Evolutionary conservation across 106 monocot genomes (phyloP), one percentile per base, ranked within the genome.

Genomic region (Hemerocallis citrina): DNA sequence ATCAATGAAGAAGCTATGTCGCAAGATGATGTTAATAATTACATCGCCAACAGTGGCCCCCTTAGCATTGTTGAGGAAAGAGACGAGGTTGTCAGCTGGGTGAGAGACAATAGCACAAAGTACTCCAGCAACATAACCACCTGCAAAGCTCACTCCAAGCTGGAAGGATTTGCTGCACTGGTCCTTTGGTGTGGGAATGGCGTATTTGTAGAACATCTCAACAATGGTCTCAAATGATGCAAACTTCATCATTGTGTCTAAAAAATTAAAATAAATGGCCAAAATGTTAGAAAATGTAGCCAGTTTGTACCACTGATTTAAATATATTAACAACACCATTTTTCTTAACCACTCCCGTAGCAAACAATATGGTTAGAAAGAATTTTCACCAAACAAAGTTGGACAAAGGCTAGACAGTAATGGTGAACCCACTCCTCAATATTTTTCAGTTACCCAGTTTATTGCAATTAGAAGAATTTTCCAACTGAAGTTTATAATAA

Each of bases 211-310:
- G 42, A 76, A 64, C 64, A 81, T 58, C 70, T 90, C 85, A 10
- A 90, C 89, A 38, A 85, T 81, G n/a, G 65, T 81, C 68, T 90
- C 89, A 66, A 90, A 90, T 25, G 75, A 76, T 27, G 89, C 85
- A 57, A 90, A 90, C 36, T 90, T 90, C 89, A 90, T 79, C 89
- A 90, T 90, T 2, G 81, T 90, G 57, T 90, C 89, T 90, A 68
- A 39, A 68, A 59, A 39, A 24, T 38, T 38, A 39, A 12, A 39
- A 4, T 23, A 3, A 45, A 9, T n/a, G n/a, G n/a, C n/a, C n/a
- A n/a, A n/a, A n/a, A n/a, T n/a, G n/a, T n/a, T n/a, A n/a, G n/a
- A n/a, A n/a, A n/a, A n/a, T n/a, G n/a, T 5, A 61, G 7, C 46
- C 33, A 20, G 33, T 64, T 31, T 15, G 31, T 31, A 55, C 6